Conservation (phyloP, 208 protist genomes). For the Herpetomonas samuelpessoai region DNA sequence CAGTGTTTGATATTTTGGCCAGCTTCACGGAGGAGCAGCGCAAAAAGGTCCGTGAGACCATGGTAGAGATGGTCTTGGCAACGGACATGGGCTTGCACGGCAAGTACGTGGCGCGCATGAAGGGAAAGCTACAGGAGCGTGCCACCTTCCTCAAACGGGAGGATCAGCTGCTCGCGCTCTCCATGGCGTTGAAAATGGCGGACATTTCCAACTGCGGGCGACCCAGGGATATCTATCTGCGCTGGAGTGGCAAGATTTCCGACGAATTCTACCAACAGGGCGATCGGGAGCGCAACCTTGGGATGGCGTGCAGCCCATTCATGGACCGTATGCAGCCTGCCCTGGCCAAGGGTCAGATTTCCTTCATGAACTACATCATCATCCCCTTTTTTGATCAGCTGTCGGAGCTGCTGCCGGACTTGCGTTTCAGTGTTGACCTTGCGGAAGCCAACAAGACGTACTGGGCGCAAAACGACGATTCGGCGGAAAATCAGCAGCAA, state of each 20-base stretch:
- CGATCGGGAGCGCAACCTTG: constrained; percentile 84
- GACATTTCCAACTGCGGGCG: constrained; percentile 95
- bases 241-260: constrained; percentile 88
- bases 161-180: constrained; percentile 84
- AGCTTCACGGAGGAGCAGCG: constrained; percentile 76
- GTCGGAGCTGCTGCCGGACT: constrained; percentile 74
- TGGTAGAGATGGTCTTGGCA: constrained; percentile 93
- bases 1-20: constrained; percentile 78
- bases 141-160: constrained; percentile 64
- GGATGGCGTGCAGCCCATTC: constrained; percentile 91
- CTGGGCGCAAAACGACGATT: constrained; percentile 66
- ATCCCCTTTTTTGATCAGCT: constrained; percentile 88
- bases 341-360: constrained; percentile 87
- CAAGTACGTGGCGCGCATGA: constrained; percentile 76
- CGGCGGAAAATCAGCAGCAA: constrained; percentile 6
- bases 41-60: constrained; percentile 80
- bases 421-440: constrained; percentile 77
- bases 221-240: constrained; percentile 80
- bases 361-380: constrained; percentile 93
- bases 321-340: constrained; percentile 83
- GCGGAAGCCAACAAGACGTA: constrained; percentile 82
- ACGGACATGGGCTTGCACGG: constrained; percentile 94
- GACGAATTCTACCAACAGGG: constrained; percentile 95
- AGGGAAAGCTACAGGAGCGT: constrained; percentile 59
- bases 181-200: constrained; percentile 93